phyloP scores from a whole-genome alignment of 2,329 filamentous ascomycete species.

The Cladosporium colombiae region DNA sequence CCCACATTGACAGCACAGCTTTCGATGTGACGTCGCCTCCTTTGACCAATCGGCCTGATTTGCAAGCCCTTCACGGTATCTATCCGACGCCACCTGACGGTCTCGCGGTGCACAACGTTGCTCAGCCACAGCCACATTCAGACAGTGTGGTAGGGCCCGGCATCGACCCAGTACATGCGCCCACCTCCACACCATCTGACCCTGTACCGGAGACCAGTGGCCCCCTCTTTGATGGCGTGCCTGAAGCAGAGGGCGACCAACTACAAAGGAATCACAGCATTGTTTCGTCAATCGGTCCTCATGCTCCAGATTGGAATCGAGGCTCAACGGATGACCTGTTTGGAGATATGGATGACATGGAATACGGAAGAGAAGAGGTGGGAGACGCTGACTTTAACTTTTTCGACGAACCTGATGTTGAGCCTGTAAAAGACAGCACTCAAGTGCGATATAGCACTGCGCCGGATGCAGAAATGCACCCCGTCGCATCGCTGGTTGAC shows the following conservation, averaged over 20 bases:
- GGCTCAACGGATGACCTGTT: constrained; percentile 63
- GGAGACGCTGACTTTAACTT: constrained; percentile 84
- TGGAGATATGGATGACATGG: constrained; percentile 68
- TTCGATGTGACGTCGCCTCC: constrained; percentile 30
- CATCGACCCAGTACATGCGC: not conserved
- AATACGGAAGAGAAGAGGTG: constrained; percentile 72
- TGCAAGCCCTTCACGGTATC: constrained; percentile 52
- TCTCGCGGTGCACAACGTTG: constrained; percentile 26
- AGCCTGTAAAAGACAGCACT: not conserved
- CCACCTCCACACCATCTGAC: constrained; percentile 5
- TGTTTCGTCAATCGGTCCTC: constrained; percentile 21
- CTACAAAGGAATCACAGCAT: constrained; percentile 56
- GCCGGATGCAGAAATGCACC: not conserved
- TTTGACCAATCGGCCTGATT: constrained; percentile 45
- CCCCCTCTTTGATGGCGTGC: not conserved
- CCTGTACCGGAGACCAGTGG: not conserved
- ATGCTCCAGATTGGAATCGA: constrained; percentile 22
- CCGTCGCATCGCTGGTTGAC: not conserved
- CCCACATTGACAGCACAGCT: constrained; percentile 2
- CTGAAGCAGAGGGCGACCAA: not conserved
- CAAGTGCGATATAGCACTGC: not conserved
- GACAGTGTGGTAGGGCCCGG: not conserved
- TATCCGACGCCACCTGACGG: constrained; percentile 74
- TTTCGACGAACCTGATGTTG: constrained; percentile 63
- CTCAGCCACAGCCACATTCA: constrained; percentile 18